A percentile compares a stretch with the other conserved stretches of the same genome.
These are phyloP conservation scores for Lactarius pseudohatsudake DNA, from an alignment of 768 basidiomycete genomes.

Conservation along the genomic window DNA sequence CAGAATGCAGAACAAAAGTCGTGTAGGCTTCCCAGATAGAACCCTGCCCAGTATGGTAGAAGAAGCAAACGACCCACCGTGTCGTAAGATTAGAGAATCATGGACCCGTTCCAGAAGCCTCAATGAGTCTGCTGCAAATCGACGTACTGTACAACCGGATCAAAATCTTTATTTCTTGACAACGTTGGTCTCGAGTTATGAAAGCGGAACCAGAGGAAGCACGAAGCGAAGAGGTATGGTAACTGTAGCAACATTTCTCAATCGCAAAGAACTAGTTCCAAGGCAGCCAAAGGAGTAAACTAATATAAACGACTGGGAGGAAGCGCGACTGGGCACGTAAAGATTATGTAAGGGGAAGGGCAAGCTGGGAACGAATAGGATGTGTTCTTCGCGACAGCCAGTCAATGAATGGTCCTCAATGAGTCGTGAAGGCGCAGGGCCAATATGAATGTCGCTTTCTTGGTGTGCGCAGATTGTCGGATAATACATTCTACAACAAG, in stretches of 20 bases:
- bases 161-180: background rate
- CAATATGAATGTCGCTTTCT: background rate
- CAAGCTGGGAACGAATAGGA: background rate
- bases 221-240: background rate
- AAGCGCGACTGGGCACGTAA: background rate
- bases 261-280: background rate
- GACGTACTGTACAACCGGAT: background rate
- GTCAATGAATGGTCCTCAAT: background rate
- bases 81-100: background rate
- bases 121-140: background rate
- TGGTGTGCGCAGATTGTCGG: background rate
- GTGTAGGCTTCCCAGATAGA: background rate
- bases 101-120: background rate
- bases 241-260: background rate
- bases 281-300: background rate
- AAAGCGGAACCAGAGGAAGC: background rate
- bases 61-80: background rate
- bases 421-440: background rate
- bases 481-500: background rate
- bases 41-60: background rate
- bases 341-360: background rate
- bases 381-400: background rate
- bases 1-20: conserved; percentile 7
- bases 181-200: background rate
- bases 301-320: background rate